These are phyloP conservation scores for Aureobasidium vineae DNA, from an alignment of 2,329 filamentous ascomycete species.

Conservation along the genomic window DNA sequence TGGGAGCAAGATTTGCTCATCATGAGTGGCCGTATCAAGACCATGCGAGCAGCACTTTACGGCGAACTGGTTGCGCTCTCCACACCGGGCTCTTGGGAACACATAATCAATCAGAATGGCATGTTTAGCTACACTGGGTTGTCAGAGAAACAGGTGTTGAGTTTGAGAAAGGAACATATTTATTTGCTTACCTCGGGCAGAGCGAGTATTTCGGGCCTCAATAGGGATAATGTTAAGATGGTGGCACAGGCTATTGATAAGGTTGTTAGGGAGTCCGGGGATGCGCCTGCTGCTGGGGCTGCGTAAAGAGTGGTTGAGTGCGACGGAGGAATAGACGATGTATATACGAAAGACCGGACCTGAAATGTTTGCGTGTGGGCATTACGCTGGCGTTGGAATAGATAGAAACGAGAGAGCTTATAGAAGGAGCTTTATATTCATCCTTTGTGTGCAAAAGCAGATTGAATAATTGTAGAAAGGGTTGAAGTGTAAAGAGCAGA, in stretches of 20 bases:
- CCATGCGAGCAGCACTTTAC: conserved; percentile 75
- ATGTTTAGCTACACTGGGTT: conserved; percentile 93
- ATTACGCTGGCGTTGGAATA: too few relatives aligned
- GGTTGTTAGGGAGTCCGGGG: conserved; percentile 10
- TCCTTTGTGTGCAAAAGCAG: too few relatives aligned
- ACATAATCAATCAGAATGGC: conserved; percentile 78
- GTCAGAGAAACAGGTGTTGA: conserved; percentile 65
- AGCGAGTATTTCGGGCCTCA: conserved; percentile 20
- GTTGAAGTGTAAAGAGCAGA: too few relatives aligned
- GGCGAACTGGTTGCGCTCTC: conserved; percentile 65
- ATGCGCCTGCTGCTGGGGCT: conserved; percentile 13
- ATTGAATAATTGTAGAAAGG: too few relatives aligned
- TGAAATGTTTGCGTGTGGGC: too few relatives aligned
- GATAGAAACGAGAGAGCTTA: too few relatives aligned
- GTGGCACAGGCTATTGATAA: conserved; percentile 26
- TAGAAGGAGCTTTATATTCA: too few relatives aligned
- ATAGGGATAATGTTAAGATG: conserved; percentile 7
- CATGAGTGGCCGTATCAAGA: conserved; percentile 88
- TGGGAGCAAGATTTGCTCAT: conserved; percentile 85
- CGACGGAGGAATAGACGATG: too few relatives aligned
- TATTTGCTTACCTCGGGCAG: conserved; percentile 55
- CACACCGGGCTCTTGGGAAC: conserved; percentile 87
- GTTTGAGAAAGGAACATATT: conserved; percentile 67
- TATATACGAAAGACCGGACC: too few relatives aligned
- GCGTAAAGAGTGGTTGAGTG: too few relatives aligned